phyloP scores from a whole-genome alignment of 306 rosid species.

The Vachellia collinsii region DNA sequence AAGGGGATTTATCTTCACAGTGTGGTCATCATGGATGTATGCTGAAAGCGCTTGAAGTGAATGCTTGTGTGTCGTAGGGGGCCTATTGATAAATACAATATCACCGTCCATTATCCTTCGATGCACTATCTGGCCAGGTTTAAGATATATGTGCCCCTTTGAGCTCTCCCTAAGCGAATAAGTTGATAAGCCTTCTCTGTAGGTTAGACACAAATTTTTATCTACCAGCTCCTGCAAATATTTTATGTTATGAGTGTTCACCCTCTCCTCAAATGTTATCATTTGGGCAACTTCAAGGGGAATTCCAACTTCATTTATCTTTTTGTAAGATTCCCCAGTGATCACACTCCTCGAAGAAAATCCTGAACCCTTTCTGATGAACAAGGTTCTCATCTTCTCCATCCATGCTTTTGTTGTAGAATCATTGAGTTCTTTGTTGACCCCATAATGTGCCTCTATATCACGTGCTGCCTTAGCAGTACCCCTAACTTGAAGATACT shows the following conservation, averaged over 20 bases:
- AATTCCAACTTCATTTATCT: slow-evolving; percentile 83
- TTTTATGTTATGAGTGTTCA: slow-evolving; percentile 61
- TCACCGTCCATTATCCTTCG: slow-evolving; percentile 97
- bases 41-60: slow-evolving; percentile 88
- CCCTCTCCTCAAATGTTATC: slow-evolving; percentile 92
- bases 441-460: slow-evolving; percentile 66
- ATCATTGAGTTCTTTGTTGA: slow-evolving; percentile 62
- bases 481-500: slow-evolving; percentile 87
- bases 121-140: slow-evolving; percentile 83
- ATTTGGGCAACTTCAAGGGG: slow-evolving; percentile 83
- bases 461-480: slow-evolving; percentile 72
- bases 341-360: slow-evolving; percentile 94
- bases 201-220: slow-evolving; percentile 72
- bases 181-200: slow-evolving; percentile 66
- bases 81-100: slow-evolving; percentile 68
- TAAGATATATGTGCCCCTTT: slow-evolving; percentile 52
- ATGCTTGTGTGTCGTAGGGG: slow-evolving; percentile 60
- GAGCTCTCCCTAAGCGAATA: slow-evolving; percentile 74
- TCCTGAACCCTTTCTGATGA: slow-evolving; percentile 94
- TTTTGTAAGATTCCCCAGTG: slow-evolving; percentile 91
- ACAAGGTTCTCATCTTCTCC: slow-evolving; percentile 86
- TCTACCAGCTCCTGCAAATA: slow-evolving; percentile 84
- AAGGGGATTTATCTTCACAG: slow-evolving; percentile 89
- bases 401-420: slow-evolving; percentile 92
- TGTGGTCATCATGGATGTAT: slow-evolving; percentile 85